Evolutionary conservation across 75 land plant genomes (phyloP), one percentile per base, ranked within the genome.

Genomic region (Selaginella moellendorffii): DNA sequence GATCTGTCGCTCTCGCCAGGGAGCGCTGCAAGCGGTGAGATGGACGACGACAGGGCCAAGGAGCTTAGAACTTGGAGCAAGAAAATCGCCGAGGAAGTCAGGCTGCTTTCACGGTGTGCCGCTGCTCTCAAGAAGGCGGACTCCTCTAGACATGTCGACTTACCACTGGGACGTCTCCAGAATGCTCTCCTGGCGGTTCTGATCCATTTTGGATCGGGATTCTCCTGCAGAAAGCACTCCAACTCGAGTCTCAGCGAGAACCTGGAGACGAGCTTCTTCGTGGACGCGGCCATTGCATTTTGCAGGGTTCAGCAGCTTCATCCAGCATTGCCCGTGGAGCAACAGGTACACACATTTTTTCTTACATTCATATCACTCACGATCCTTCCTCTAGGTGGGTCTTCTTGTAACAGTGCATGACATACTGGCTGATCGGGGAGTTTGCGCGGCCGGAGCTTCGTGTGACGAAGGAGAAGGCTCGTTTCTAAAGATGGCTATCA

Each of bases 401-500:
- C 69, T 95, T 56, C 77, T 95, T 69, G 91, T 72, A 19, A 85
- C 78, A 66, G 63, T 82, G 9, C 99, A 95, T 77, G 87, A 89
- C 61, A 61, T 95, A 62, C 85, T 95, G 68, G 96, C 99, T 65
- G 99, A 85, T 29, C 74, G 78, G 76, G 99, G 90, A 19, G 83
- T 95, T 62, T 95, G 99, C 68, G 88, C 90, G 78, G 87, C 90
- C 61, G 85, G 85, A 30, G 83, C 74, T 29, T 76, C 74, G 63
- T 68, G 83, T 67, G 78, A 77, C 71, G 96, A 85, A 28, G 85
- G 84, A 46, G 96, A 89, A 74, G 99, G 90, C 36, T 70, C 73
- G 53, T 95, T 86, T 78, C 96, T 95, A 1, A 89, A 83, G 70
- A 68, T 89, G 76, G 85, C 87, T 69, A 89, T 95, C 30, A 89